Evolutionary conservation across 352 stramenopile species (phyloP).

Genomic region (Phytophthora agathidicida): DNA sequence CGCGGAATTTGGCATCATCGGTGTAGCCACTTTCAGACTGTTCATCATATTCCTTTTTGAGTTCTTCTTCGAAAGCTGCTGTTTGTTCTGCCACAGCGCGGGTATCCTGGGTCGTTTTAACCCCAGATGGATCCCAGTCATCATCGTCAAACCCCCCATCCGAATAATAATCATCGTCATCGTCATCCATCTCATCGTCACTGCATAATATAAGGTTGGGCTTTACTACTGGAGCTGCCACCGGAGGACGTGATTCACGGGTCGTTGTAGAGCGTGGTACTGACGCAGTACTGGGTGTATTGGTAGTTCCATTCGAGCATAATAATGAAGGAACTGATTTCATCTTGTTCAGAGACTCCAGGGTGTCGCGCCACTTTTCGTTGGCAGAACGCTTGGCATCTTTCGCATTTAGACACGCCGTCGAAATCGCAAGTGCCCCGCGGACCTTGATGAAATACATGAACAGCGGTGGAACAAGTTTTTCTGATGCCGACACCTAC

Average conservation of each 20-base stretch:
- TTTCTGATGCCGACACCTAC: slow-evolving; percentile 39
- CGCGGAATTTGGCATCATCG: slow-evolving; percentile 69
- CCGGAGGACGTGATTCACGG: slow-evolving; percentile 1
- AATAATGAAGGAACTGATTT: slow-evolving; percentile 1
- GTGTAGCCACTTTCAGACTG: slow-evolving; percentile 43
- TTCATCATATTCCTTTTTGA: slow-evolving; percentile 55
- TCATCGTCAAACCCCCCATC: slow-evolving; percentile 38
- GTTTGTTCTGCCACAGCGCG: slow-evolving; percentile 7
- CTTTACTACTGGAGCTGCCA: slow-evolving; percentile 13
- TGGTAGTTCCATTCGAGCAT: slow-evolving; percentile 14
- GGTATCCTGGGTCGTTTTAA: slow-evolving; percentile 26
- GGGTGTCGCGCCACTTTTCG: slow-evolving; percentile 70
- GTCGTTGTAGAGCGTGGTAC: slow-evolving; percentile 4
- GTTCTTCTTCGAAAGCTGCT: slow-evolving; percentile 36
- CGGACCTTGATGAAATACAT: slow-evolving; percentile 67
- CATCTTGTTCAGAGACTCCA: slow-evolving; percentile 52
- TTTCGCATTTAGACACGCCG: slow-evolving; percentile 68
- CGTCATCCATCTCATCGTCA: slow-evolving; percentile 65
- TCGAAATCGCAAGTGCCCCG: slow-evolving; percentile 51
- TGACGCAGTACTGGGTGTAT: not conserved
- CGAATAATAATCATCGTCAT: slow-evolving; percentile 57
- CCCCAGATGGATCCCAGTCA: slow-evolving; percentile 38
- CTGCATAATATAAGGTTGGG: slow-evolving; percentile 65
- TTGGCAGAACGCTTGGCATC: slow-evolving; percentile 76
- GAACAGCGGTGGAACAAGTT: slow-evolving; percentile 41